A percentile compares a stretch with the other conserved stretches of the same genome.
Evolutionary conservation across 192 early-diverging fungal species (phyloP).

Genomic region (Backusella australiensis): DNA sequence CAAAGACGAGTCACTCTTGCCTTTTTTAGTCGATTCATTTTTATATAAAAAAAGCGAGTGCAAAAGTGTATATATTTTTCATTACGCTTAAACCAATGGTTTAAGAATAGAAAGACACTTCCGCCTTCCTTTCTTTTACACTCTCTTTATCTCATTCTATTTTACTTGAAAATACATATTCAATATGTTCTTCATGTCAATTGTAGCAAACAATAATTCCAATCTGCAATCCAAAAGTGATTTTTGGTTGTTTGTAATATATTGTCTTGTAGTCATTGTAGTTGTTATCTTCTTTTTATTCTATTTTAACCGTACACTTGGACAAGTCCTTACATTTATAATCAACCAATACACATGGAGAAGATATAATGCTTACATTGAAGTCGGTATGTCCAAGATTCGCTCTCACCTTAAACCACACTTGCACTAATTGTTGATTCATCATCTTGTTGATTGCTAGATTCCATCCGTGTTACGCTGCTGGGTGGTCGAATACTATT

Average conservation of each 20-base stretch:
- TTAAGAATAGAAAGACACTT: neutral
- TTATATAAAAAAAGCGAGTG: neutral
- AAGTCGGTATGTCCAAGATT: conserved; percentile 55
- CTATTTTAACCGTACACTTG: conserved; percentile 66
- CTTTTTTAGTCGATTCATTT: no score
- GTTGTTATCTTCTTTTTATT: conserved; percentile 73
- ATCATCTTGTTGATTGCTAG: conserved; percentile 33
- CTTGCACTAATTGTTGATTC: neutral
- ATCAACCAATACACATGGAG: conserved; percentile 69
- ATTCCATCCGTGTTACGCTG: conserved; percentile 66
- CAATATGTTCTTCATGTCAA: neutral
- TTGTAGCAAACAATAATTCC: neutral
- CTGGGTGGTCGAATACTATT: conserved; percentile 76
- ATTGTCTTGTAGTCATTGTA: conserved; percentile 63
- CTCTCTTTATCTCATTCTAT: neutral
- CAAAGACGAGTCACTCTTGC: no score
- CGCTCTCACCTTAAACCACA: neutral
- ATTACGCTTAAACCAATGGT: neutral
- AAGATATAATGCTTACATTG: conserved; percentile 61
- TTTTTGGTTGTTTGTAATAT: conserved; percentile 64
- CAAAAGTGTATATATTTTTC: neutral
- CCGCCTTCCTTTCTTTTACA: neutral
- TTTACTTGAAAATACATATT: neutral
- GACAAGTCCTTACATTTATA: conserved; percentile 56
- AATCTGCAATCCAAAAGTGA: conserved; percentile 24